Conservation (phyloP, 2,329 filamentous ascomycete genomes). For the Scleromitrula shiraiana region DNA sequence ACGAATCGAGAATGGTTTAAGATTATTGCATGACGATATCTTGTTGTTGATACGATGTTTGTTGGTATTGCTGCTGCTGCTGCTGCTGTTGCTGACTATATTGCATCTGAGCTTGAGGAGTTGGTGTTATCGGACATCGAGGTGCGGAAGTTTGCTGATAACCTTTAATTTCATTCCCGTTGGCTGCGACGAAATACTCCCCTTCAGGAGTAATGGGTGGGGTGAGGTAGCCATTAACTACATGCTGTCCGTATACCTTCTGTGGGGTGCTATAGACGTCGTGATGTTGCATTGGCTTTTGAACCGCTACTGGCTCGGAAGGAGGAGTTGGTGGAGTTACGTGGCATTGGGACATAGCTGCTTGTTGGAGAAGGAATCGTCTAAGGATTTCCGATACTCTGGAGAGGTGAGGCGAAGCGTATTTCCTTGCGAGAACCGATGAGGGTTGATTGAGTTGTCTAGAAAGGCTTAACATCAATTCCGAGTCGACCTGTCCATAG, state of each 20-base stretch:
- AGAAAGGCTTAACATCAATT: slow-evolving; percentile 45
- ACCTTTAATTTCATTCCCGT: slow-evolving; percentile 21
- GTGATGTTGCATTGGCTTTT: slow-evolving; percentile 36
- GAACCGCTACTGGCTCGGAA: slow-evolving; percentile 38
- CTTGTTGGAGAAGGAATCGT: slow-evolving; percentile 57
- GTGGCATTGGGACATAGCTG: slow-evolving; percentile 42
- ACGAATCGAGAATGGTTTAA: background rate
- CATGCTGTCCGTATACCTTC: slow-evolving; percentile 56
- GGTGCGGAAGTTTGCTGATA: slow-evolving; percentile 23
- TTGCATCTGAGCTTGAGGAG: slow-evolving; percentile 40
- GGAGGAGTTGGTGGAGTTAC: slow-evolving; percentile 56
- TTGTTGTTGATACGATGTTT: slow-evolving; percentile 36
- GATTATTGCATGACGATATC: slow-evolving; percentile 28
- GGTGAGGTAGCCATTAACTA: slow-evolving; percentile 70
- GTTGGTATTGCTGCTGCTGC: slow-evolving; percentile 36
- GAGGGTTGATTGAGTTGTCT: slow-evolving; percentile 61
- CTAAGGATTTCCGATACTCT: slow-evolving; percentile 57
- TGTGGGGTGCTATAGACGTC: slow-evolving; percentile 67
- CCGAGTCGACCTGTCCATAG: slow-evolving; percentile 62
- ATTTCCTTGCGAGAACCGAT: slow-evolving; percentile 59
- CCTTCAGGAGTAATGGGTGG: slow-evolving; percentile 79
- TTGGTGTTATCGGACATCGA: slow-evolving; percentile 55
- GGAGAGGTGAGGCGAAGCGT: slow-evolving; percentile 57
- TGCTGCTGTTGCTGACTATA: slow-evolving; percentile 34
- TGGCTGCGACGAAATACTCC: slow-evolving; percentile 37